These are phyloP conservation scores for Blastobotrys americana DNA, from an alignment of 805 yeast genomes.

Conservation along the genomic window DNA sequence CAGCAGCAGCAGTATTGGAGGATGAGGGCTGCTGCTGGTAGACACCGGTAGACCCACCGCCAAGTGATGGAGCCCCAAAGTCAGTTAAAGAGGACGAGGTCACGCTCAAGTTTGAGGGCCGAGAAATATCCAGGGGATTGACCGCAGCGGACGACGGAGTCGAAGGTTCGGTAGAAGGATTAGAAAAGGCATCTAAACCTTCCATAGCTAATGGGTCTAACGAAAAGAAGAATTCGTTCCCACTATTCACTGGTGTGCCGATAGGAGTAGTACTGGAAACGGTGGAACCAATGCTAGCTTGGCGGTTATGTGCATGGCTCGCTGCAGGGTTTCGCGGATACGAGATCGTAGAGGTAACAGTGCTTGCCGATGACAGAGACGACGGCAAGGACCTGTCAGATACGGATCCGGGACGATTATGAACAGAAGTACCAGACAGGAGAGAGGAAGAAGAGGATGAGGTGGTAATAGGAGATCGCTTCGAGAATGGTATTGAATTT, in stretches of 20 bases:
- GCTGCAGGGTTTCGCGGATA: not conserved
- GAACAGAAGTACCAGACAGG: not conserved
- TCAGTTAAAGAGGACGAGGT: too few species aligned
- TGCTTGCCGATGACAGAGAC: not conserved
- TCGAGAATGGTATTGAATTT: too few species aligned
- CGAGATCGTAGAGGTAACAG: not conserved
- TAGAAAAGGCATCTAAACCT: slow-evolving; percentile 30
- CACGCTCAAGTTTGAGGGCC: too few species aligned
- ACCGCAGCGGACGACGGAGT: not conserved
- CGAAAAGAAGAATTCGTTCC: slow-evolving; percentile 32
- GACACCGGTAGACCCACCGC: too few species aligned
- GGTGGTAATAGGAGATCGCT: too few species aligned
- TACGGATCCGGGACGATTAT: not conserved
- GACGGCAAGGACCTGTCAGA: not conserved
- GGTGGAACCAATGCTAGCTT: not conserved
- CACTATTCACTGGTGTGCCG: slow-evolving; percentile 4
- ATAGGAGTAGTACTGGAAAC: not conserved
- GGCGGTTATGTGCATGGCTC: not conserved
- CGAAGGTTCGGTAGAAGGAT: not conserved
- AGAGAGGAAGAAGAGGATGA: not conserved
- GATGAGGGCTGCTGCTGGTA: too few species aligned
- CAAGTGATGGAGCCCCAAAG: too few species aligned
- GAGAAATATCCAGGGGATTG: not conserved
- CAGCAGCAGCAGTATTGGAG: too few species aligned
- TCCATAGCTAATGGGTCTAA: slow-evolving; percentile 45